Percentiles rank a stretch among this genome's conserved stretches.
These are phyloP conservation scores for Pugionium cornutum DNA, from an alignment of 345 rosid species.

Conservation along the genomic window DNA sequence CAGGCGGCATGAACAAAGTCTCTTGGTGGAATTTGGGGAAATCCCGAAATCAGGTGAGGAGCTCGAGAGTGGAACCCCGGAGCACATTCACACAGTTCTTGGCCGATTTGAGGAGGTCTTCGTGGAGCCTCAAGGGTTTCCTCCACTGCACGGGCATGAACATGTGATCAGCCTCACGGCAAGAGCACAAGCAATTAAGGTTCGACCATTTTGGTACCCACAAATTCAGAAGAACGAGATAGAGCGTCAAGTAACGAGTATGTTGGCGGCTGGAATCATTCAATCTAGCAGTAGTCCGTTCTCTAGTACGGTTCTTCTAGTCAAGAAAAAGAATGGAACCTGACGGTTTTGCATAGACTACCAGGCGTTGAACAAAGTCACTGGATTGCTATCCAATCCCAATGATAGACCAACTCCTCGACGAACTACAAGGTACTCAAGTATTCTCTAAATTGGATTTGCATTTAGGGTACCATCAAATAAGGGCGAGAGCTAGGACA, in stretches of 20 bases:
- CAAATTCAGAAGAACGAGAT: too few relatives aligned
- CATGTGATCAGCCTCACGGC: too few relatives aligned
- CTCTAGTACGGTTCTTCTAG: not conserved
- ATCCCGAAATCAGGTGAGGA: too few relatives aligned
- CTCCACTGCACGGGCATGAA: too few relatives aligned
- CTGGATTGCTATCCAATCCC: not conserved
- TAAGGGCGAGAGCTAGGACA: not conserved
- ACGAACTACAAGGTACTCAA: not conserved
- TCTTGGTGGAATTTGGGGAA: too few relatives aligned
- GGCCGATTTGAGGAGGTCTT: too few relatives aligned
- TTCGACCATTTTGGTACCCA: too few relatives aligned
- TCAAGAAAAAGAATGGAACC: not conserved
- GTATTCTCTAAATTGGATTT: not conserved
- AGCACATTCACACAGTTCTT: too few relatives aligned
- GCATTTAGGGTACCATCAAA: not conserved
- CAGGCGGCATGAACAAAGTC: too few relatives aligned
- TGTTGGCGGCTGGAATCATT: not conserved
- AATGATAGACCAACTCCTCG: not conserved
- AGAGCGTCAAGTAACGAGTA: not conserved
- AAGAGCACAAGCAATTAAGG: too few relatives aligned
- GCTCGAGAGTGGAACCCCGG: too few relatives aligned
- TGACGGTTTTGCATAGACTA: not conserved
- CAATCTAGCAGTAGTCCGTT: not conserved
- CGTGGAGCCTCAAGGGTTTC: too few relatives aligned
- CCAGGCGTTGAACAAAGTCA: not conserved